phyloP scores from a whole-genome alignment of 2,329 filamentous ascomycete species.

The Boeremia exigua region DNA sequence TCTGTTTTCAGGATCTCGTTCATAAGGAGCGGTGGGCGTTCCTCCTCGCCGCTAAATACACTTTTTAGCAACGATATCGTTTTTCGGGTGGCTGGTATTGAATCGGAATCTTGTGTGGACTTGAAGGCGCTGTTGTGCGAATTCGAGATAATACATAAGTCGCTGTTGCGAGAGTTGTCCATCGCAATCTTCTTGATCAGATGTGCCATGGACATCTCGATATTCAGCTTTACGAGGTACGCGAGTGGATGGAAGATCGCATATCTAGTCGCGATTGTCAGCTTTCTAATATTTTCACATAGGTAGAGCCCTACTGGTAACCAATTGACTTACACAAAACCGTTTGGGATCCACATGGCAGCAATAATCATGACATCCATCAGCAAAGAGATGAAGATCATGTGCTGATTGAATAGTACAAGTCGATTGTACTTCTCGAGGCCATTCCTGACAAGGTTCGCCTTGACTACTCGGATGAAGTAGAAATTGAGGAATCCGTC shows the following conservation, averaged over 20 bases:
- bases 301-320: neutral
- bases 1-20: constrained; percentile 11
- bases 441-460: constrained; percentile 34
- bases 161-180: constrained; percentile 8
- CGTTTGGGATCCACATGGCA: constrained; percentile 51
- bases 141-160: constrained; percentile 4
- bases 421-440: constrained; percentile 35
- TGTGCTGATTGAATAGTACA: constrained; percentile 34
- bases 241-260: constrained; percentile 56
- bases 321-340: constrained; percentile 41
- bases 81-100: constrained; percentile 2
- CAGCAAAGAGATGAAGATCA: constrained; percentile 33
- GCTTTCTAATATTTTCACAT: neutral
- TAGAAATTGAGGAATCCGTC: constrained; percentile 35
- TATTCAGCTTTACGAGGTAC: constrained; percentile 56
- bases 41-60: constrained; percentile 11
- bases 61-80: constrained; percentile 15
- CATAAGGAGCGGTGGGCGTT: neutral
- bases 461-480: constrained; percentile 34
- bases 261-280: constrained; percentile 38
- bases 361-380: constrained; percentile 49
- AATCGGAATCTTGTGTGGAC: constrained; percentile 1
- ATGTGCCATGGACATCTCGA: constrained; percentile 43
- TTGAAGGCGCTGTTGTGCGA: constrained; percentile 1
- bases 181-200: constrained; percentile 47